Evolutionary conservation across 169 alveolate genomes (phyloP), one percentile per base, ranked within the genome.

Genomic region (Cystoisospora suis): DNA sequence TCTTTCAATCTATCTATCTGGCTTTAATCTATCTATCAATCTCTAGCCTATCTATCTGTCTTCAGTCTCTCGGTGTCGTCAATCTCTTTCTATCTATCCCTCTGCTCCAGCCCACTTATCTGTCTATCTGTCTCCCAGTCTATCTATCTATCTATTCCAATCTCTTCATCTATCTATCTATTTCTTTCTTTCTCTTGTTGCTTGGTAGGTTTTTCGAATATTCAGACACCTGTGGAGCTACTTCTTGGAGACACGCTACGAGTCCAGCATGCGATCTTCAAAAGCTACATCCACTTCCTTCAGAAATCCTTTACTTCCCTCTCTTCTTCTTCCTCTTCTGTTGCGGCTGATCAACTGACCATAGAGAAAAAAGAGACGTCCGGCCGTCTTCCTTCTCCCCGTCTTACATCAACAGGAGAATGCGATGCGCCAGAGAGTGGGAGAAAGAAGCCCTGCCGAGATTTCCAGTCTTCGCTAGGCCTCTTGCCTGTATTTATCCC

Each of bases 141-240:
- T 69, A 27, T 69, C 1, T 69, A 69, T 9, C 1, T 69, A 69
- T 34, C 1, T 27, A 69, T 69, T 1, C 29, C 17, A 34, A 3
- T 27, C 17, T 3, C 2, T 69, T 20, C 15, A 2, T 69, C n/a
- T n/a, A 15, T 61, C 7, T 9, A 27, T 61, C 7, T 61, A 29
- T 6, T 29, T 61, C 36, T 12, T 9, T 23, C 77, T 61, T 61
- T 23, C n/a, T 23, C 77, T 61, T 61, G 40, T 69, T 69, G 3
- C 49, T 32, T 72, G n/a, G 65, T 53, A 72, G 83, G 47, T 34
- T 72, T 72, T 27, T 9, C 47, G 56, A 56, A 72, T 38, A 17
- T 40, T 12, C 83, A 56, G 38, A 40, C 58, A 17, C 58, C 83
- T 2, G 56, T 72, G 38, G 83, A 72, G 83, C 83, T 72, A 17